Evolutionary conservation across 345 rosid species (phyloP), one percentile per base, ranked within the genome.

Genomic region (Leavenworthia alabamica): DNA sequence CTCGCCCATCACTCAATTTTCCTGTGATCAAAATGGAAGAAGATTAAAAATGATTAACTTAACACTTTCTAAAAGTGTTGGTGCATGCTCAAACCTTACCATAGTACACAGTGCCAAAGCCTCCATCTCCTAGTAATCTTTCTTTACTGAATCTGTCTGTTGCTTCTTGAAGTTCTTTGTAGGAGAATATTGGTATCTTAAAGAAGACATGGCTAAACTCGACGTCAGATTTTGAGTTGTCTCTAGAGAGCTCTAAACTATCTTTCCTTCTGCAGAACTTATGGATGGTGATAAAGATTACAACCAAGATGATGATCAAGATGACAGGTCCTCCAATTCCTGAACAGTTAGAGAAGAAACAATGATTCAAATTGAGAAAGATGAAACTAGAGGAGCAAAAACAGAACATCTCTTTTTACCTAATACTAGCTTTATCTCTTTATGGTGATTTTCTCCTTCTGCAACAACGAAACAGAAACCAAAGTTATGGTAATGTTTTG

Each of bases 51-150:
- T n/a, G 23, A 60, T 47, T 19, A 24, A 10, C 44, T 4, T 49
- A 11, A 54, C 12, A 23, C 11, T 51, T 44, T 24, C 2, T 6
- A 15, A 0, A 47, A 46, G 3, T 19, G 35, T 9, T 55, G n/a
- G 11, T 23, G 52, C 39, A 33, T 55, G 31, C 47, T 60, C 0
- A 51, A 13, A 67, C 75, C n/a, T 78, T 72, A 86, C 90, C 95
- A 43, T 76, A 53, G 65, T 82, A 84, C 0, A 86, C 95, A 9
- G 80, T 78, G 51, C 95, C 95, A 60, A 73, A 84, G 17, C 95
- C 95, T 35, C 95, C 90, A 69, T 79, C 85, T 55, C 90, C 95
- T 8, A 86, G 77, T 60, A 78, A 73, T 45, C 75, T 75, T 0
- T 71, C 75, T 56, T 53, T 40, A n/a, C 73, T 73, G 29, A 82